Base-by-base conservation (phyloP, 805 yeast genomes). In the Wickerhamiella kurtzmanii region DNA sequence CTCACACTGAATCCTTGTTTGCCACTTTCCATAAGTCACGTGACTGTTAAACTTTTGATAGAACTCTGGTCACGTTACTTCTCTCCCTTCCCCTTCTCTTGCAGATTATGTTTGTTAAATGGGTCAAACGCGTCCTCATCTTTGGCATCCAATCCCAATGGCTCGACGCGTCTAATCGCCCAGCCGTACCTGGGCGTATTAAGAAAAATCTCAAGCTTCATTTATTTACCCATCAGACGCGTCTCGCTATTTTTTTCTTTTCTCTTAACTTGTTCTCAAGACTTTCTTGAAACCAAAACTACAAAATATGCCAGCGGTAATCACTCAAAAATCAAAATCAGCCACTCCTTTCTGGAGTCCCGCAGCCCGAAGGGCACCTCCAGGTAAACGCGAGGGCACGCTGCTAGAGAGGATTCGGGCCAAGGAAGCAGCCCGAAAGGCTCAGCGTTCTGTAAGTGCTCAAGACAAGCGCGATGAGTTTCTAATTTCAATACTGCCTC, bases 371-470 rank as follows among this genome's bases (percentile, higher is more conserved):
- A 36, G n/a, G n/a, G n/a, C 38, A n/a, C 17, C 38, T 18, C 17
- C 19, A 8, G 19, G 19, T 17, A 16, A n/a, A n/a, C 38, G 38
- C 19, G 41, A 43, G 22, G 55, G 55, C 8, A 22, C 56, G 1
- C 47, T 62, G 3, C 45, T 60, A 35, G 64, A 62, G 20, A 53
- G 66, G 13, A 56, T 63, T 28, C 53, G 57, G 6, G 62, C 62
- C 28, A 57, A 60, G 44, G 62, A 63, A 44, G 56, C 56, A 1
- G 51, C 46, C 2, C 41, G 51, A 2, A 40, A 44, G 20, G 43
- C 22, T 6, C 36, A 37, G 13, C 39, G 44, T 8, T 38, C 37
- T 16, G 49, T 50, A 9, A 46, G 42, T 13, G 46, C 44, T 8
- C 18, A 48, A 16, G 50, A 42, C 20, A 35, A 41, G 15, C 28